Base-by-base conservation (phyloP, 495 filamentous ascomycete genomes). In the Penicillium pancosmium region DNA sequence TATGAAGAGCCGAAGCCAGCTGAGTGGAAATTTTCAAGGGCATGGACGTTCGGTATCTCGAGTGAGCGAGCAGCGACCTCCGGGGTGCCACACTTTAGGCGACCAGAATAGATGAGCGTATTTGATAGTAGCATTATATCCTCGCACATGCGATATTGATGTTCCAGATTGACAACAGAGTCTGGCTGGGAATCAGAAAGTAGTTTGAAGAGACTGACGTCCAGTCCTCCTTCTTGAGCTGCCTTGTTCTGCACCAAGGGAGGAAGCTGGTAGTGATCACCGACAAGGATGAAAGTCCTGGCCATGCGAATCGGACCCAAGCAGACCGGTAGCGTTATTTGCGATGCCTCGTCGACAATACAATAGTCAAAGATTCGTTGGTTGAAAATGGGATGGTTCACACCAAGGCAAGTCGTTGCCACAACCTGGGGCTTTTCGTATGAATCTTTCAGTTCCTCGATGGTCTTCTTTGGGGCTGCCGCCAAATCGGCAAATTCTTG, bases 101-200 rank as follows among this genome's bases (percentile, higher is more conserved):
- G 82, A 13, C 93, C 92, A 18, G 87, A 81, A 73, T 98, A 98
- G 68, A 98, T 97, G 27, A 98, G 85, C 6, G 84, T 90, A 75
- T 97, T 98, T 54, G 91, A 92, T 23, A 98, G 83, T 12, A 86
- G 82, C 94, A 98, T 98, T 53, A 98, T 89, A 33, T 98, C 93
- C 49, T 92, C 88, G 66, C 91, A 95, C 94, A 98, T 98, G 63
- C 94, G 91, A 66, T 98, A 98, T 69, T 98, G 94, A 63, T 96
- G 91, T 65, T 93, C 92, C 2, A 98, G 85, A 60, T 88, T 93
- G 61, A 93, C 89, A 11, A 98, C 92, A 1, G 92, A 91, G 21
- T 83, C 70, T 0, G 94, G 94, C 61, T 97, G 92, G 0, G 81
- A 81, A 64, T 98, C 93, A 15, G 90, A 97, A 21, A 98, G 84